Conservation (phyloP, 2,329 filamentous ascomycete genomes). For the Fusarium sambucinum region DNA sequence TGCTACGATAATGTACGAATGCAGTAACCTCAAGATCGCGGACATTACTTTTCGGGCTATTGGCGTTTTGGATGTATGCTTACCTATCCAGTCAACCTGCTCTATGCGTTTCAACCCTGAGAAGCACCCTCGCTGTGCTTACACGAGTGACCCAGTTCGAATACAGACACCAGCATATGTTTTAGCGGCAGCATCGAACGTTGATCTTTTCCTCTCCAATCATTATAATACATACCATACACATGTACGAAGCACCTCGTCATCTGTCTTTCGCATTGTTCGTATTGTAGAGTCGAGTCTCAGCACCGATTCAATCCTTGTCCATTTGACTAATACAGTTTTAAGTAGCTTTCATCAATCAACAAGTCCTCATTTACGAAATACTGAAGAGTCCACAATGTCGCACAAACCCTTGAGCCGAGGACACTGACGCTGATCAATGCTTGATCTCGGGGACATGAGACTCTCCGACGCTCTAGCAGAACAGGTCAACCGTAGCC, state of each 20-base stretch:
- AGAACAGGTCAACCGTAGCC: background rate
- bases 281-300: slow-evolving; percentile 3
- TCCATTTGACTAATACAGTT: background rate
- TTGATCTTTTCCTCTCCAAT: slow-evolving; percentile 7
- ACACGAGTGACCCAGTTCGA: slow-evolving; percentile 27
- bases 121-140: slow-evolving; percentile 7
- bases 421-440: slow-evolving; percentile 1
- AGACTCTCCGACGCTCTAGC: background rate
- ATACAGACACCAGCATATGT: slow-evolving; percentile 2
- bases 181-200: background rate
- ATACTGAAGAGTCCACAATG: slow-evolving; percentile 2
- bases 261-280: slow-evolving; percentile 13
- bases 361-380: slow-evolving; percentile 7
- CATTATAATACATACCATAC: background rate
- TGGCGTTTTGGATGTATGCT: slow-evolving; percentile 4
- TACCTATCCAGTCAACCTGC: slow-evolving; percentile 1
- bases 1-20: background rate
- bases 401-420: slow-evolving; percentile 2
- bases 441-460: slow-evolving; percentile 8
- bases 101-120: slow-evolving; percentile 3
- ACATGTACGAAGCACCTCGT: background rate
- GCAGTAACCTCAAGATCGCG: slow-evolving; percentile 20
- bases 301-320: slow-evolving; percentile 8
- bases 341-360: slow-evolving; percentile 1
- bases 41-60: slow-evolving; percentile 10